A percentile compares a stretch with the other conserved stretches of the same genome.
Evolutionary conservation across 2,329 filamentous ascomycete genomes (phyloP).

Genomic region (Septoria petroselini): DNA sequence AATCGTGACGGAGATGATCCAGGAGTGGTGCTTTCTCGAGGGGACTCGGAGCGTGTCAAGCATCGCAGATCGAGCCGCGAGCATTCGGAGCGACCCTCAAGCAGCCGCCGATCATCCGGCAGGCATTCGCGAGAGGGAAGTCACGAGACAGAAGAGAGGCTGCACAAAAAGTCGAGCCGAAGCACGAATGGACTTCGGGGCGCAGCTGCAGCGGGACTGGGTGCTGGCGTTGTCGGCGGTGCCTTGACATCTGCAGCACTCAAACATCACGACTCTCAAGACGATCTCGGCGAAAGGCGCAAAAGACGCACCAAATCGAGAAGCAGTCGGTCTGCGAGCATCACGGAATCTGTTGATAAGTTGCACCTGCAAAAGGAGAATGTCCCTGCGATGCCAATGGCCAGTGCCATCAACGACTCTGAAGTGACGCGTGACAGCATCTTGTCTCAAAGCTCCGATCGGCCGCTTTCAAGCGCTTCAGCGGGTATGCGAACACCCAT

Average conservation of each 20-base stretch:
- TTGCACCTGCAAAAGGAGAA: conserved; percentile 42
- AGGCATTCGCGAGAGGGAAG: conserved; percentile 28
- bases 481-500: conserved; percentile 55
- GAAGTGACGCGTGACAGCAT: conserved; percentile 87
- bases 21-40: conserved; percentile 55
- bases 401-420: conserved; percentile 80
- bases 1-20: conserved; percentile 59
- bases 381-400: conserved; percentile 80
- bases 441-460: conserved; percentile 73
- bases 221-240: conserved; percentile 53
- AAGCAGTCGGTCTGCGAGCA: conserved; percentile 51
- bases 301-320: conserved; percentile 49
- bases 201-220: conserved; percentile 53
- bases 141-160: conserved; percentile 48
- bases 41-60: conserved; percentile 53
- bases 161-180: conserved; percentile 55
- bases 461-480: conserved; percentile 65
- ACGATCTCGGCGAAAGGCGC: conserved; percentile 48
- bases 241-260: conserved; percentile 62
- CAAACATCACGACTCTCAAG: conserved; percentile 62
- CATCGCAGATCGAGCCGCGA: conserved; percentile 55
- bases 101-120: conserved; percentile 31
- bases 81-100: conserved; percentile 30
- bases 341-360: conserved; percentile 55
- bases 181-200: conserved; percentile 47